Evolutionary conservation across 352 stramenopile genomes (phyloP), one percentile per base, ranked within the genome.

Genomic region (Phytopythium kandeliae): DNA sequence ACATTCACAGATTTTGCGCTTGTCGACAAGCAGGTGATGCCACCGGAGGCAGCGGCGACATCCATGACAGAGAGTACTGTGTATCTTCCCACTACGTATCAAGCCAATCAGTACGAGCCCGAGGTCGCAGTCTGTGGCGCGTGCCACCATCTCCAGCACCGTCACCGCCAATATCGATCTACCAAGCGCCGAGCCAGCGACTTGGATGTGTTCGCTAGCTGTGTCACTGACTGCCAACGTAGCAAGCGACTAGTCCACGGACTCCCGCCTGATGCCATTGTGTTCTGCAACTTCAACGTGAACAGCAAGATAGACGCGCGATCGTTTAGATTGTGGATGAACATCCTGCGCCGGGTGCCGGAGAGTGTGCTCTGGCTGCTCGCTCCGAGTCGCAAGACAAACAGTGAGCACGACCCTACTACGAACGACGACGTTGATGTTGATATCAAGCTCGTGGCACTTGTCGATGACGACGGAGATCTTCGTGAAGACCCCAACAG

Each of bases 221-320:
- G 28, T 8, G 52, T 63, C 10, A 5, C 9, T 1, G 28, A 50
- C 6, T 81, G 64, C 42, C 54, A 60, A 5, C 54, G 41, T 19
- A 37, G 26, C 9, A 67, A 51, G 16, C 69, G 69, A 3, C 37
- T 51, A 0, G 28, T 57, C 1, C 58, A 81, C 21, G 52, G 44
- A 0, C 60, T 87, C 4, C 74, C 76, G 9, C 11, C 0, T 0
- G 45, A 73, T 34, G 55, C 21, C 0, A 44, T 85, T 19, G 71
- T 87, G 4, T 96, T 97, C 59, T 95, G 85, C 48, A 97, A 96
- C 57, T 97, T 98, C 59, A 97, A 97, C 57, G 89, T 94, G 19
- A 69, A 96, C 42, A 92, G 96, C 80, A 98, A 98, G 57, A 96
- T 98, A 57, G 90, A 97, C 41, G 90, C 84, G 4, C 48, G 63